Base-by-base conservation (phyloP, 192 early-diverging fungal genomes). In the Coemansia sp. region DNA sequence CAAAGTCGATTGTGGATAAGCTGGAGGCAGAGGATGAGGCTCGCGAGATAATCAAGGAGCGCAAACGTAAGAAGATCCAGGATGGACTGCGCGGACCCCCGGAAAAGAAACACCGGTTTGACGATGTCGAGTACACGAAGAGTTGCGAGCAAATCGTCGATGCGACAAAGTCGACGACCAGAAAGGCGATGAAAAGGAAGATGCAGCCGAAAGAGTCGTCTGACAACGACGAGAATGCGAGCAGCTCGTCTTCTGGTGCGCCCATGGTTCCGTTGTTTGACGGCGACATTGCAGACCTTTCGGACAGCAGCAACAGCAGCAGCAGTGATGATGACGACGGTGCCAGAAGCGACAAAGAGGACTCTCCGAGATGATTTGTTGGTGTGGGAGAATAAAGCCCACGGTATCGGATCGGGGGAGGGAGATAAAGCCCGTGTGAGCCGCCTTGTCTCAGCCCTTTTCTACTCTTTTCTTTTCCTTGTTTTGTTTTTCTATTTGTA, bases 61-160 rank as follows among this genome's bases (percentile, higher is more conserved):
- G 92, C 70, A 90, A 96, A 45, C 90, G 93, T 56, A 86, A 93
- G 65, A 89, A 87, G 75, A 95, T 99, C 59, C 90, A 92, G 49
- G 85, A 93, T 46, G 89, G 87, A 0, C 63, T 94, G 14, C 75
- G 88, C 53, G 84, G 89, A 23, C 81, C 64, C 17, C 82, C 88
- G 7, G 83, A 68, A 1, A 87, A 86, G 57, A 95, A 94, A 73
- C 73, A 89, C 60, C 85, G 89, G 0, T 96, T 94, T 81, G 90
- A 97, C 65, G 94, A 97, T 66, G 73, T 85, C 0, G 83, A 91
- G 25, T 97, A 89, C 60, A 79, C 85, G 42, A 70, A 88, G 52
- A 83, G 86, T 36, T 73, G 85, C 34, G 89, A 90, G 67, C 83
- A 91, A 43, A 83, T 87, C 10, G 81, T 87, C 0, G 89, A 89